Percentiles rank a stretch among this genome's conserved stretches.
Conservation (phyloP, 495 filamentous ascomycete genomes). For the Aspergillus heteromorphus region DNA sequence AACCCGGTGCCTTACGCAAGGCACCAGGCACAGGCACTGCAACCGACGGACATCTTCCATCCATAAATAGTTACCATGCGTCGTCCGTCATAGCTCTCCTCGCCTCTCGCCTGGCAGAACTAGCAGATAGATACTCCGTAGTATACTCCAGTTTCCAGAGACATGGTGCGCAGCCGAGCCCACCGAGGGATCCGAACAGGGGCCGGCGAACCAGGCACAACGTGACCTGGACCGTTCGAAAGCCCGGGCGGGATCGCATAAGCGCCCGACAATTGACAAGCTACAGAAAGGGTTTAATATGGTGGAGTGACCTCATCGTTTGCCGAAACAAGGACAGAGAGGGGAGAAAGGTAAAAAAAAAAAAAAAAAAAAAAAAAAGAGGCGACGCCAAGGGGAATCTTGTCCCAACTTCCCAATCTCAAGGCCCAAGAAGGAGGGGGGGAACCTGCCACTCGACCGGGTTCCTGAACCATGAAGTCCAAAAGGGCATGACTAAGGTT, state of each 20-base stretch:
- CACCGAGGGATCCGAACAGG: neutral
- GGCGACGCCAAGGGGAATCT: neutral
- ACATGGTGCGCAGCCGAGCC: neutral
- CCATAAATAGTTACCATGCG: neutral
- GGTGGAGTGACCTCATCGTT: conserved; percentile 4
- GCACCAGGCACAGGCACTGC: neutral
- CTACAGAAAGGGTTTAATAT: conserved; percentile 2
- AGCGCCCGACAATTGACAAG: conserved; percentile 1
- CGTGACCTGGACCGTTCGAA: conserved; percentile 6
- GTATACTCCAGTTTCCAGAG: too few species aligned
- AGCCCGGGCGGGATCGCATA: neutral
- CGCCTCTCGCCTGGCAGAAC: neutral
- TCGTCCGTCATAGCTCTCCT: neutral
- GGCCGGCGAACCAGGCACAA: neutral
- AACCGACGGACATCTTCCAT: too few species aligned
- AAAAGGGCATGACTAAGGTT: neutral
- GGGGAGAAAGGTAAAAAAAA: neutral
- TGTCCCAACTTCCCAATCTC: neutral
- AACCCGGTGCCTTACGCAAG: neutral
- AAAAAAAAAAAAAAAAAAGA: neutral
- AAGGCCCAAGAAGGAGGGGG: neutral
- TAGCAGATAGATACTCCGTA: too few species aligned
- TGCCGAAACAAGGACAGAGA: conserved; percentile 2
- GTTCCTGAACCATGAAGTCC: neutral
- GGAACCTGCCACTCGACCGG: neutral